These are phyloP conservation scores for Podospora tetraspora DNA, from an alignment of 495 filamentous ascomycete species.

Conservation along the genomic window DNA sequence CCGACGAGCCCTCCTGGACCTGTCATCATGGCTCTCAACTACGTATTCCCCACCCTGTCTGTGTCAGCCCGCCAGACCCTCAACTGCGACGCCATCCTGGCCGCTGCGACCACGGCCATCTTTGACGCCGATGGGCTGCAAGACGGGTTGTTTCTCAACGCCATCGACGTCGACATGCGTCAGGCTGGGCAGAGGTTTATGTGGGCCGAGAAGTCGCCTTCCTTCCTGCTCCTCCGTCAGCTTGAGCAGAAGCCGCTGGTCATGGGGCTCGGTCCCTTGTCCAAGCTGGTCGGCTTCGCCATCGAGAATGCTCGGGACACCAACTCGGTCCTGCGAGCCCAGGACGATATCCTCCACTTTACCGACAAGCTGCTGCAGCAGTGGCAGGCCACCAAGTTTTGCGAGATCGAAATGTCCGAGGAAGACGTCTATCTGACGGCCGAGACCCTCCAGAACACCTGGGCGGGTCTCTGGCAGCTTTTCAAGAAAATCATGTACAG, in stretches of 20 bases:
- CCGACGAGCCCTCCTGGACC: constrained; percentile 52
- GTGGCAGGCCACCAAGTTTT: constrained; percentile 82
- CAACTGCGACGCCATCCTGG: constrained; percentile 71
- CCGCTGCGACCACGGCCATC: constrained; percentile 61
- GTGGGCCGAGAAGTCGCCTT: constrained; percentile 61
- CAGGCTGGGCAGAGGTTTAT: constrained; percentile 60
- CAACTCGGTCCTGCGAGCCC: constrained; percentile 54
- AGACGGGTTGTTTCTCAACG: constrained; percentile 72
- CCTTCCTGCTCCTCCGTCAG: constrained; percentile 51
- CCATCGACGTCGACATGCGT: constrained; percentile 70
- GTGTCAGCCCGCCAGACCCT: constrained; percentile 51
- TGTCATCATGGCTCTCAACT: constrained; percentile 69
- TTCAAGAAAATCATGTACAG: constrained; percentile 77
- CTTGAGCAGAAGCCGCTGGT: constrained; percentile 66
- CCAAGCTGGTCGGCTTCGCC: constrained; percentile 67
- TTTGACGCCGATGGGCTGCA: constrained; percentile 70
- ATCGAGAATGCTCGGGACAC: constrained; percentile 61
- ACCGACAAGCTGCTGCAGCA: constrained; percentile 64
- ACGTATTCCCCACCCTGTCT: constrained; percentile 69
- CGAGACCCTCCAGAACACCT: constrained; percentile 63
- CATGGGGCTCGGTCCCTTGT: constrained; percentile 70
- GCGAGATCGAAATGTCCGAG: constrained; percentile 72
- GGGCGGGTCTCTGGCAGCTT: constrained; percentile 74
- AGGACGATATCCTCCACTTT: constrained; percentile 71
- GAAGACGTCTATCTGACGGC: constrained; percentile 63